Conservation (phyloP, 805 yeast species). For the Starmerella stellata region DNA sequence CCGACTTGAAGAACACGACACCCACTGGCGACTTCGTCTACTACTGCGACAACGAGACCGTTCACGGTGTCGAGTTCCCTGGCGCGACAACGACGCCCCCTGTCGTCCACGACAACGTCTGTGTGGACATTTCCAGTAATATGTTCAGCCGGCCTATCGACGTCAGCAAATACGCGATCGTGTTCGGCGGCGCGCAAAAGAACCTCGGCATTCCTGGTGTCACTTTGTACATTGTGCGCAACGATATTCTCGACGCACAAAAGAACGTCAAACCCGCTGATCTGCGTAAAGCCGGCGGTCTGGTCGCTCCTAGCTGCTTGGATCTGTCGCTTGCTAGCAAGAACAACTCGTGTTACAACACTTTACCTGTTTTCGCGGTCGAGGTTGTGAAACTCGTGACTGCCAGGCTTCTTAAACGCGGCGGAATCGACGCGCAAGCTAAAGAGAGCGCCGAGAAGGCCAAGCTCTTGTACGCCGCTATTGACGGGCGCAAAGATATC, state of each 20-base stretch:
- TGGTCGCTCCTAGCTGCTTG: slow-evolving; percentile 74
- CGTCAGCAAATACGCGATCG: slow-evolving; percentile 66
- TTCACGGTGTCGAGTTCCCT: slow-evolving; percentile 79
- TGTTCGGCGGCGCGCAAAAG: slow-evolving; percentile 97
- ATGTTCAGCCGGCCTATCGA: slow-evolving; percentile 68
- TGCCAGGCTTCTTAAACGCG: slow-evolving; percentile 39
- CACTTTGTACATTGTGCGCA: slow-evolving; percentile 77
- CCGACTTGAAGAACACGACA: slow-evolving; percentile 36
- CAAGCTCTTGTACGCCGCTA: slow-evolving; percentile 37
- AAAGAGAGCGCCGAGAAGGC: slow-evolving; percentile 45
- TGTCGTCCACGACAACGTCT: slow-evolving; percentile 3
- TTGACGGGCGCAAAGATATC: slow-evolving; percentile 48
- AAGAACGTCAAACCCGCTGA: slow-evolving; percentile 37
- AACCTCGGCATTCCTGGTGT: slow-evolving; percentile 95
- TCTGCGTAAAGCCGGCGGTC: slow-evolving; percentile 41
- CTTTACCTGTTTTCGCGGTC: slow-evolving; percentile 83
- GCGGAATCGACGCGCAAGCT: slow-evolving; percentile 56
- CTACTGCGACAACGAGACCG: slow-evolving; percentile 94
- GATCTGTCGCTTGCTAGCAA: slow-evolving; percentile 72
- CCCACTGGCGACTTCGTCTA: slow-evolving; percentile 69
- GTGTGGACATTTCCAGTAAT: slow-evolving; percentile 85
- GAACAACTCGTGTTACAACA: slow-evolving; percentile 86
- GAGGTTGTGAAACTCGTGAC: slow-evolving; percentile 71
- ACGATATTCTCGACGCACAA: slow-evolving; percentile 39
- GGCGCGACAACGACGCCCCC: slow-evolving; percentile 37